Conservation (phyloP, 495 filamentous ascomycete species). For the Podospora australis region DNA sequence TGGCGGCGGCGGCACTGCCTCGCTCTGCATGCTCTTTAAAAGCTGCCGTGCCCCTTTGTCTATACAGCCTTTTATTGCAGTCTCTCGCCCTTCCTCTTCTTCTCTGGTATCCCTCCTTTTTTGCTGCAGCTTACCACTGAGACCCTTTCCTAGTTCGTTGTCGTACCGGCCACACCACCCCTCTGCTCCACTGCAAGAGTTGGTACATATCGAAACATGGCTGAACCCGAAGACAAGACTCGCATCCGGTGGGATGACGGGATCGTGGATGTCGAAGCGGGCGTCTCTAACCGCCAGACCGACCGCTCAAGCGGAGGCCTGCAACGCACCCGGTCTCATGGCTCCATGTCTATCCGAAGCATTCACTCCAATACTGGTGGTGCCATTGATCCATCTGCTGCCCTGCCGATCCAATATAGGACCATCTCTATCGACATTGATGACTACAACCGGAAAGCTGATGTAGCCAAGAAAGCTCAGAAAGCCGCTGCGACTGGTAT, state of each 20-base stretch:
- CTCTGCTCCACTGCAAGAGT: no score
- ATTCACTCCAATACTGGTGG: slow-evolving; percentile 24
- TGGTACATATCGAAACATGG: no score
- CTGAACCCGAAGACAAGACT: not conserved
- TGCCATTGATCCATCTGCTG: slow-evolving; percentile 37
- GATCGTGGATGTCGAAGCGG: slow-evolving; percentile 23
- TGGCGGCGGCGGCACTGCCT: not conserved
- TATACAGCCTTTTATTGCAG: not conserved
- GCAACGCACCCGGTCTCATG: slow-evolving; percentile 24
- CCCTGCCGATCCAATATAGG: slow-evolving; percentile 49
- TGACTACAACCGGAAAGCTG: slow-evolving; percentile 39
- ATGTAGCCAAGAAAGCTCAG: slow-evolving; percentile 34
- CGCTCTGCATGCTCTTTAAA: not conserved
- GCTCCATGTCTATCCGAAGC: slow-evolving; percentile 35
- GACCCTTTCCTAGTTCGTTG: no score
- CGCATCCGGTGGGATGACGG: slow-evolving; percentile 34
- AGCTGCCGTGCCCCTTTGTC: not conserved
- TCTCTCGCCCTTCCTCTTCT: not conserved
- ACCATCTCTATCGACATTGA: slow-evolving; percentile 50
- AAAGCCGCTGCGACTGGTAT: slow-evolving; percentile 38
- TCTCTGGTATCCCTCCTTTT: no score
- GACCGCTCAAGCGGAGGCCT: slow-evolving; percentile 9
- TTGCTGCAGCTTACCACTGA: no score
- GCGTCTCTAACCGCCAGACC: not conserved
- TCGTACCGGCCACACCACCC: no score